Base-by-base conservation (phyloP, 495 filamentous ascomycete species). In the Podospora conica region DNA sequence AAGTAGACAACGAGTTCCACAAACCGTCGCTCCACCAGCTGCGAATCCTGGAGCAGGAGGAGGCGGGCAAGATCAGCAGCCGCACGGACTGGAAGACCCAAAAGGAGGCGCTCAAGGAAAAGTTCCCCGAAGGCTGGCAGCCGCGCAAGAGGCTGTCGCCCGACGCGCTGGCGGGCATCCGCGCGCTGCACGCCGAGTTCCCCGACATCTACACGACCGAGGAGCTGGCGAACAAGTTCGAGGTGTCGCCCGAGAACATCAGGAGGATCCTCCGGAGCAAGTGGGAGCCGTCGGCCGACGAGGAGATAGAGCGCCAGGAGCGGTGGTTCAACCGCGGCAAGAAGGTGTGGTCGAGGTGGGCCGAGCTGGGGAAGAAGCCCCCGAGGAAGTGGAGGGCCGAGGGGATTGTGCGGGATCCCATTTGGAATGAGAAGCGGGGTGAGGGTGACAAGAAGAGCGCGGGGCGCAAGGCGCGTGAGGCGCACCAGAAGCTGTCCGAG, bases 111-210 rank as follows among this genome's bases (percentile, higher is more conserved):
- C 69, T 74, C n/a, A 72, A 71, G 48, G 60, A 72, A 63, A 76
- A 97, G 72, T 96, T 97, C 69, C 83, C 86, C 1, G 78, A 82
- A 8, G 87, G 88, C 8, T 98, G 94, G 93, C 79, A 82, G 53
- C 92, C 95, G 23, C 81, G 81, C 25, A 98, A 96, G 78, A 87
- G 87, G 64, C 85, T 98, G 1, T 98, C 95, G 0, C 95, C 94
- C 0, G 93, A 97, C 75, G 91, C 94, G 11, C 73, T 96, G 11
- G 89, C 92, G 18, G 92, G 92, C 27, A 97, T 98, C 65, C 87
- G 91, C 21, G 86, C 88, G 28, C 80, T 98, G 23, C 85, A 96
- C 73, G 76, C 82, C 3, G 85, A 91, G 67, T 86, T 90, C 56
- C 92, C 95, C 0, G 83, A 90, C 1, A 76, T 80, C 59, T 96